Percentiles rank a stretch among this genome's conserved stretches.
phyloP scores from a whole-genome alignment of 805 yeast species.

The Candida morakotiae region DNA sequence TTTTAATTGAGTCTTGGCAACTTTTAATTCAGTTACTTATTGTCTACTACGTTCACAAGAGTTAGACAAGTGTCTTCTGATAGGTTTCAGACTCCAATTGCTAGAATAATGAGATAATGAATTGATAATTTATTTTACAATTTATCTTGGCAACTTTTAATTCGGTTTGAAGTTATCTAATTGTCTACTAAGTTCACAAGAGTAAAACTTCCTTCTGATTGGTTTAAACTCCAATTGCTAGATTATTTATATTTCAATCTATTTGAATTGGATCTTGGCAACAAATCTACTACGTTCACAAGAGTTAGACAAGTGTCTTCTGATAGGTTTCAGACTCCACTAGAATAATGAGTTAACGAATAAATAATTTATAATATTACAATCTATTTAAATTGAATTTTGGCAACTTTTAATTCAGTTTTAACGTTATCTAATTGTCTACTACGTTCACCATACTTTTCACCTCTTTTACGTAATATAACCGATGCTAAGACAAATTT shows the following conservation, averaged over 20 bases:
- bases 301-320: slow-evolving; percentile 35
- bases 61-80: slow-evolving; percentile 37
- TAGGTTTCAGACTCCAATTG: slow-evolving; percentile 40
- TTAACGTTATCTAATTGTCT: slow-evolving; percentile 22
- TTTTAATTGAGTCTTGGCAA: slow-evolving; percentile 16
- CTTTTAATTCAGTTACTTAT: slow-evolving; percentile 29
- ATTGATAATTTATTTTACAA: slow-evolving; percentile 1
- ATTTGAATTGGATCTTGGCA: slow-evolving; percentile 15
- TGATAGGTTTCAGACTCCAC: slow-evolving; percentile 42
- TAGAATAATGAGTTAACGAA: slow-evolving; percentile 26
- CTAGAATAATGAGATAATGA: slow-evolving; percentile 29
- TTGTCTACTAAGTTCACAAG: too few relatives aligned
- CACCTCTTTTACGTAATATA: slow-evolving; percentile 26
- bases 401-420: slow-evolving; percentile 27
- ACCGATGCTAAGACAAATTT: slow-evolving; percentile 34
- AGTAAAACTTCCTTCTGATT: slow-evolving; percentile 36
- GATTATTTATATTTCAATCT: slow-evolving; percentile 17
- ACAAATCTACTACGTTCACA: too few relatives aligned
- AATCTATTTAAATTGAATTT: slow-evolving; percentile 10
- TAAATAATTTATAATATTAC: slow-evolving; percentile 3
- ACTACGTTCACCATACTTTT: slow-evolving; percentile 23
- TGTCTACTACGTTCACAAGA: too few relatives aligned
- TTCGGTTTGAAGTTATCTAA: slow-evolving; percentile 29
- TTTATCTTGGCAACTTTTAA: slow-evolving; percentile 24
- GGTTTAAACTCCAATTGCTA: slow-evolving; percentile 39